Percentiles rank a stretch among this genome's conserved stretches.
Conservation (phyloP, 257 asterid species). For the Solanum pennellii region DNA sequence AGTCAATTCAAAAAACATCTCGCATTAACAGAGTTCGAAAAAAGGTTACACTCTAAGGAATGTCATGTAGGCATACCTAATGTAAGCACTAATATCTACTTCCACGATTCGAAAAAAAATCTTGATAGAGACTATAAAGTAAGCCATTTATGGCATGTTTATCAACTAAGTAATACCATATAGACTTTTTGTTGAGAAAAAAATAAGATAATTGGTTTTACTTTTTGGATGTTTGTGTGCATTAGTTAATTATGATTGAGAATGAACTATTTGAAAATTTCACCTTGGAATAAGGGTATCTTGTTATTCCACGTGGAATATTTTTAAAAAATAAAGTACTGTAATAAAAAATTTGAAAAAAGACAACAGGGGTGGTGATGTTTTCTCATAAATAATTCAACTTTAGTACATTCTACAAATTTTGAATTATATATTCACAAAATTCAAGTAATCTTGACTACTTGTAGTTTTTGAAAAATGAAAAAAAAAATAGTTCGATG, state of each 20-base stretch:
- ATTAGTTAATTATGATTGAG: background rate
- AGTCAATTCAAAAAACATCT: background rate
- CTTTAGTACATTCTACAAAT: background rate
- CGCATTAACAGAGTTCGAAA: accelerated
- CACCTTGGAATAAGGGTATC: background rate
- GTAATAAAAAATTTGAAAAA: background rate
- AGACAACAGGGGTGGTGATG: background rate
- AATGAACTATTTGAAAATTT: background rate
- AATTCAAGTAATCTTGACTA: background rate
- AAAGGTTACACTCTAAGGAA: background rate
- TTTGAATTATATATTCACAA: background rate
- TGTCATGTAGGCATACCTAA: background rate
- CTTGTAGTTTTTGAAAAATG: background rate
- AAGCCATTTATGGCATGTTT: background rate
- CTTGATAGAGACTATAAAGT: background rate
- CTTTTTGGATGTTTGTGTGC: background rate
- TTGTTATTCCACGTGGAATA: background rate
- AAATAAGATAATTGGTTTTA: background rate
- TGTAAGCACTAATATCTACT: background rate
- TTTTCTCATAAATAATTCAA: background rate
- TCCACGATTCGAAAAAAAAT: background rate
- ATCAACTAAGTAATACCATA: background rate
- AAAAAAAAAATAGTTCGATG: background rate
- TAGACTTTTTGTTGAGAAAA: background rate
- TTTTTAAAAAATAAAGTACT: background rate